Conservation (phyloP, 257 asterid genomes). For the Orobanche coerulescens region DNA sequence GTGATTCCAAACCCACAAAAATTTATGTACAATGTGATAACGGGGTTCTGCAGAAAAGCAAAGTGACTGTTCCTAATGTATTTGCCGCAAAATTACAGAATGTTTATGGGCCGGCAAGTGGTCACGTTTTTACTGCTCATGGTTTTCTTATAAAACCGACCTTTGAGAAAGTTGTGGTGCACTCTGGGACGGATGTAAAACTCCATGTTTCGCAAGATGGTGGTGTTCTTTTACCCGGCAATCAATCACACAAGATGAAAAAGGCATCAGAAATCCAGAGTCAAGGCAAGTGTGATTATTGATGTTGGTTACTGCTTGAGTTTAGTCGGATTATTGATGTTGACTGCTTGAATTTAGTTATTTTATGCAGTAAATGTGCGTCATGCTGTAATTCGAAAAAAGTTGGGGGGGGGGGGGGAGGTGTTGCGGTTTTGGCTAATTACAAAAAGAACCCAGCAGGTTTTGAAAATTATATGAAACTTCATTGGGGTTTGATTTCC, state of each 20-base stretch:
- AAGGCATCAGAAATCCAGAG: slow-evolving; percentile 32
- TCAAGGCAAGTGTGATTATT: slow-evolving; percentile 43
- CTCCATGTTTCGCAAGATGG: slow-evolving; percentile 59
- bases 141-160: slow-evolving; percentile 76
- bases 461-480: background rate
- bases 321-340: background rate
- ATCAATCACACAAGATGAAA: slow-evolving; percentile 49
- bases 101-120: slow-evolving; percentile 38
- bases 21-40: slow-evolving; percentile 47
- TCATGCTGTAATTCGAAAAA: background rate
- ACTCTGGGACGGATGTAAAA: slow-evolving; percentile 53
- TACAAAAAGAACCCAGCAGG: background rate
- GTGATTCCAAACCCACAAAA: slow-evolving; percentile 60
- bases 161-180: slow-evolving; percentile 69
- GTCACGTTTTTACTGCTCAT: slow-evolving; percentile 62
- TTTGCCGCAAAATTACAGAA: slow-evolving; percentile 77
- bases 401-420: too few relatives aligned
- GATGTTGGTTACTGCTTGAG: background rate
- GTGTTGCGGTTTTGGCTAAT: background rate
- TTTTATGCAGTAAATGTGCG: background rate
- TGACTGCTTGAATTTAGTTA: background rate
- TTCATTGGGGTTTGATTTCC: background rate
- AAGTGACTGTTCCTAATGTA: slow-evolving; percentile 46
- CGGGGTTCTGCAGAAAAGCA: slow-evolving; percentile 37
- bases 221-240: slow-evolving; percentile 58